Evolutionary conservation across 2,329 filamentous ascomycete species (phyloP).

Genomic region (Davidsoniella virescens): DNA sequence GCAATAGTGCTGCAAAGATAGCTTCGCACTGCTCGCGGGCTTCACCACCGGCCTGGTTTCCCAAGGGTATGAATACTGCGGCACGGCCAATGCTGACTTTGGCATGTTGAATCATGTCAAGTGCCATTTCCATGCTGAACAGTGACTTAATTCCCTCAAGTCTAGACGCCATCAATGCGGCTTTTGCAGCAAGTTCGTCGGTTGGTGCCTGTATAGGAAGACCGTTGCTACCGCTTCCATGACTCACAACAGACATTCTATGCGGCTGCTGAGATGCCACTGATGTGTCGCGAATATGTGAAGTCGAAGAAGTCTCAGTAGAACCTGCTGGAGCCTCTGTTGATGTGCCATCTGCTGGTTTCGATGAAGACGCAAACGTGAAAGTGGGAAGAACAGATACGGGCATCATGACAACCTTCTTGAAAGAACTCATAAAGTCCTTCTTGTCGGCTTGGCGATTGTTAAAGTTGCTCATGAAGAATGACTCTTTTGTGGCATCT

Average conservation of each 20-base stretch:
- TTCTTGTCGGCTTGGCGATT: constrained; percentile 78
- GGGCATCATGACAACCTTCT: constrained; percentile 98
- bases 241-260: background rate
- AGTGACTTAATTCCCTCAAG: constrained; percentile 88
- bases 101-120: constrained; percentile 75
- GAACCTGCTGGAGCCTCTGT: background rate
- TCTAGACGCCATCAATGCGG: constrained; percentile 89
- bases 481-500: constrained; percentile 78
- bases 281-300: background rate
- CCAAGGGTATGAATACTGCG: constrained; percentile 64
- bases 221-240: constrained; percentile 15
- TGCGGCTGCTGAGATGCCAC: background rate
- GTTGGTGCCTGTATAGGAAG: constrained; percentile 54
- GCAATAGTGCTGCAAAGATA: constrained; percentile 73
- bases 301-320: too few species aligned
- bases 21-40: constrained; percentile 75
- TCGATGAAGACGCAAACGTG: constrained; percentile 7
- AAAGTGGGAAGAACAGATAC: constrained; percentile 69
- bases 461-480: constrained; percentile 91
- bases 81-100: constrained; percentile 78
- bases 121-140: constrained; percentile 89
- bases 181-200: constrained; percentile 86
- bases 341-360: background rate
- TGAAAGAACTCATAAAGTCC: constrained; percentile 91
- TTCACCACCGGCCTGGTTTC: constrained; percentile 64